These are phyloP conservation scores for Extremus antarcticus DNA, from an alignment of 495 filamentous ascomycete genomes.

Conservation along the genomic window DNA sequence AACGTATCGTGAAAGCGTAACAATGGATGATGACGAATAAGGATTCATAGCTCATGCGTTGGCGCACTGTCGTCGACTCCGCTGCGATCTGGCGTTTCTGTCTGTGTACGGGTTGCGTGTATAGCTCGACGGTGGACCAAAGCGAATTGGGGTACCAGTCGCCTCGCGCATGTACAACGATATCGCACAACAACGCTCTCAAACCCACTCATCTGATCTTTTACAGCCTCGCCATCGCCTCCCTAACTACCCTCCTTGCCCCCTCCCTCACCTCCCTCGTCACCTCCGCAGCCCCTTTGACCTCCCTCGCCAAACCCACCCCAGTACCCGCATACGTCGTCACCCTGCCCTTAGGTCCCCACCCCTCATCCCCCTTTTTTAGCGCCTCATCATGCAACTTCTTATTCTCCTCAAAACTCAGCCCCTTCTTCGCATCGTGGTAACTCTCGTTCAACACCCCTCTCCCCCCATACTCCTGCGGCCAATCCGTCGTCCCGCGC, in stretches of 20 bases:
- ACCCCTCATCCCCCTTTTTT: slow-evolving; percentile 45
- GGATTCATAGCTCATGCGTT: too few species aligned
- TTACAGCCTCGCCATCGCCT: background rate
- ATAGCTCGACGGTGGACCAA: too few species aligned
- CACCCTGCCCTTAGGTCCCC: slow-evolving; percentile 37
- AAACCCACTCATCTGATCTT: background rate
- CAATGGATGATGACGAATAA: too few species aligned
- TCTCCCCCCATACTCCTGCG: slow-evolving; percentile 48
- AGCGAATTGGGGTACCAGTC: too few species aligned
- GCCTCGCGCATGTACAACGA: background rate
- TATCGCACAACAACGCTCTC: background rate
- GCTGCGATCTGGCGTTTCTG: too few species aligned
- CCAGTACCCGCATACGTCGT: slow-evolving; percentile 59
- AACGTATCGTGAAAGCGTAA: too few species aligned
- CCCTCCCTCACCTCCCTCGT: slow-evolving; percentile 33
- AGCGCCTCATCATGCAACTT: slow-evolving; percentile 45
- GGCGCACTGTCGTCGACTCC: too few species aligned
- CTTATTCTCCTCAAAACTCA: slow-evolving; percentile 47
- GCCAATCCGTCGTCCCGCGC: slow-evolving; percentile 59
- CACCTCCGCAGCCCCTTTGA: slow-evolving; percentile 36
- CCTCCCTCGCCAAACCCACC: slow-evolving; percentile 40
- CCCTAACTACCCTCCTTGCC: slow-evolving; percentile 9
- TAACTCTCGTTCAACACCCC: slow-evolving; percentile 55
- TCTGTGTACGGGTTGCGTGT: too few species aligned
- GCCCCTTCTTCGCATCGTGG: slow-evolving; percentile 43